phyloP scores from a whole-genome alignment of 257 asterid genomes.

The Sherardia arvensis region DNA sequence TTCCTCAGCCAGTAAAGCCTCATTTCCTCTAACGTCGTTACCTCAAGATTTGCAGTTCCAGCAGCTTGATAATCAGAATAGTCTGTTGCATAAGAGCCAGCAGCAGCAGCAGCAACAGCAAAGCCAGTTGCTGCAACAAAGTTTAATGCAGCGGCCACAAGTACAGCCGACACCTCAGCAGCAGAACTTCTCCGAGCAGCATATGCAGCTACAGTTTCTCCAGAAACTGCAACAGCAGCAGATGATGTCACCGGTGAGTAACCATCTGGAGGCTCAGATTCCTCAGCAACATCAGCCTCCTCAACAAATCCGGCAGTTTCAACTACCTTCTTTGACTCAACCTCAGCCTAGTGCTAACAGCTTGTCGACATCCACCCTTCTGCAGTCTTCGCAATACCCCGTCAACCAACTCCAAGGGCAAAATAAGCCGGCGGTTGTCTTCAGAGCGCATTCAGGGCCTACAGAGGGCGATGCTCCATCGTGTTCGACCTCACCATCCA shows the following conservation, averaged over 20 bases:
- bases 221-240: slow-evolving; percentile 73
- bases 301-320: slow-evolving; percentile 48
- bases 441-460: slow-evolving; percentile 41
- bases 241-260: slow-evolving; percentile 29
- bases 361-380: slow-evolving; percentile 38
- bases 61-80: slow-evolving; percentile 45
- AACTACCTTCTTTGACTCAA: slow-evolving; percentile 28
- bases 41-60: slow-evolving; percentile 56
- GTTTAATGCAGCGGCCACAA: slow-evolving; percentile 42
- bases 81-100: slow-evolving; percentile 44
- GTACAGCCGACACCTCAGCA: slow-evolving; percentile 37
- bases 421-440: slow-evolving; percentile 34
- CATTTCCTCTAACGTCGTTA: slow-evolving; percentile 44
- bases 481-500: slow-evolving; percentile 70
- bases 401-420: slow-evolving; percentile 58
- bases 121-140: slow-evolving; percentile 46
- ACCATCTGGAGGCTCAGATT: slow-evolving; percentile 44
- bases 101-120: slow-evolving; percentile 60
- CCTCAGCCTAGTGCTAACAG: slow-evolving; percentile 42
- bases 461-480: slow-evolving; percentile 64
- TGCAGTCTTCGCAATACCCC: slow-evolving; percentile 52
- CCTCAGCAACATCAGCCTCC: slow-evolving; percentile 42
- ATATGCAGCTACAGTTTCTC: slow-evolving; percentile 66
- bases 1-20: slow-evolving; percentile 24
- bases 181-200: slow-evolving; percentile 56